Base-by-base conservation (phyloP, 2,329 filamentous ascomycete genomes). In the Colletotrichum tabaci region DNA sequence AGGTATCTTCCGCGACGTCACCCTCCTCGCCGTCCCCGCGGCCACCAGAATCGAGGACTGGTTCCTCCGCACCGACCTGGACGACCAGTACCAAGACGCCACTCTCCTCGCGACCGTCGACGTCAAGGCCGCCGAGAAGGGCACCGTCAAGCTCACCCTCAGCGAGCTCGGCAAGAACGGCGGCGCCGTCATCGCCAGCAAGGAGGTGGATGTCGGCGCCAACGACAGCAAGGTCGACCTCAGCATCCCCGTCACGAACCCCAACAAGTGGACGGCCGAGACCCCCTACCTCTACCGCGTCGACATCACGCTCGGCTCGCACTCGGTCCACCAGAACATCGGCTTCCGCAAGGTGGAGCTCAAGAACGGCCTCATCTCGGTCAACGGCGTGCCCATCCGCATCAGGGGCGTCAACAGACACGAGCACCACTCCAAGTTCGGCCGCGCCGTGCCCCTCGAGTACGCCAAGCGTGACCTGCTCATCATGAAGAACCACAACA, bases 401-500 rank as follows among this genome's bases (percentile, higher is more conserved):
- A 84, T 94, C 73, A 86, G 88, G 38, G 92, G 91, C 18, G 88
- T 90, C 18, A 93, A 93, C 77, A 84, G 91, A 18, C 92, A 94
- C 76, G 92, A 94, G 68, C 91, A 94, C 75, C 91, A 94, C 75
- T 90, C 90, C 0, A 80, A 82, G 30, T 86, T 86, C 38, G 91
- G 91, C 3, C 88, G 91, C 0, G 86, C 90, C 0, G 90, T 93
- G 0, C 90, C 91, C 0, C 79, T 88, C 8, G 88, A 91, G 2
- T 92, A 88, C 67, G 87, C 92, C 76, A 86, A 87, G 73, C 80
- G 84, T 16, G 92, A 94, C 74, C 82, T 94, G 1, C 76, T 91
- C 2, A 82, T 90, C 4, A 94, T 94, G 91, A 94, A 94, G 79
- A 83, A 81, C 8, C 87, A 92, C 82, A 93, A 93, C 75, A 86